Evolutionary conservation across 1,139 yeast species (phyloP), one percentile per base, ranked within the genome.

Genomic region (Protomyces lactucae-debilis): DNA sequence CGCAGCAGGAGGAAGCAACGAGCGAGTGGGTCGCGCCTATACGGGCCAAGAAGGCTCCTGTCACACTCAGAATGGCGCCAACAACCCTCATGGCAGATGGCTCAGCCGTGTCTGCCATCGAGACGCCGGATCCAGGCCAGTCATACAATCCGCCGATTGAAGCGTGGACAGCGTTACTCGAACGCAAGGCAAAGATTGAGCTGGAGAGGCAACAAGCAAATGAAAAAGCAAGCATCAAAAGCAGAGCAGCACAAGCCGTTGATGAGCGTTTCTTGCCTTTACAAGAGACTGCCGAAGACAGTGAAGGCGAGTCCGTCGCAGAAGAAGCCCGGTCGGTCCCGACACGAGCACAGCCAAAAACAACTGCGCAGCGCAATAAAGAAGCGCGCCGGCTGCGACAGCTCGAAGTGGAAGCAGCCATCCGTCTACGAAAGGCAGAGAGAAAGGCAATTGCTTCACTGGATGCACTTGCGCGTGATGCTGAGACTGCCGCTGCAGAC

Each of bases 61-160:
- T 74, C 39, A 87, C 96, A 0, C 72, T 87, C 67, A 78, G 76
- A 52, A 76, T 77, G 59, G 78, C 78, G 1, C 90, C 96, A 1
- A 75, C 85, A 36, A 71, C 73, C 28, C 79, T 82, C 40, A 73
- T 73, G 21, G 69, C 55, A 70, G 28, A 69, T 68, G 21, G 55
- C 6, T 46, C 43, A 25, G 21, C 36, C 12, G 70, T 73, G 1
- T 69, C 81, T 25, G 75, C 80, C 5, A 85, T 83, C 28, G 76
- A 72, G 6, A 67, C 85, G 5, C 90, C 93, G 21, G 87, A 86
- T 71, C 93, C 86, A 1, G 99, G 99, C 64, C 88, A 88, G 74
- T 92, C 98, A 2, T 93, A 93, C 73, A 93, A 93, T 73, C 99
- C 99, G 43, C 83, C 95, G 14, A 79, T 87, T 69, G 88, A 86